Evolutionary conservation across 2,329 filamentous ascomycete genomes (phyloP).

Genomic region (Xylariaceae sp.): DNA sequence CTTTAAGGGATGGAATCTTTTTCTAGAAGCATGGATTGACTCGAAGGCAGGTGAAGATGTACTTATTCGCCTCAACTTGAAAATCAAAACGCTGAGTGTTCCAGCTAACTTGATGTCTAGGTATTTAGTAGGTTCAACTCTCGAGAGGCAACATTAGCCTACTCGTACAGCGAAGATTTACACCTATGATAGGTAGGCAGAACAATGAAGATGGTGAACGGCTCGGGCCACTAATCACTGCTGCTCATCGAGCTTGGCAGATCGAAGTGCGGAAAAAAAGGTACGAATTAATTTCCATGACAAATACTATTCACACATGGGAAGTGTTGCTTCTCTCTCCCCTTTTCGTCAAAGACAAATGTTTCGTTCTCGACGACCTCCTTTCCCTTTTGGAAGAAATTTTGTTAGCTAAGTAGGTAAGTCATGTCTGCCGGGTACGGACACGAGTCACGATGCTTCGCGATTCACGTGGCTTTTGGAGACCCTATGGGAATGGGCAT

Average conservation of each 20-base stretch:
- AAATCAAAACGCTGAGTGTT: constrained; percentile 19
- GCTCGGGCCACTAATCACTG: constrained; percentile 10
- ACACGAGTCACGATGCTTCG: background rate
- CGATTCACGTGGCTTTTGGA: background rate
- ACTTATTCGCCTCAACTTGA: constrained; percentile 24
- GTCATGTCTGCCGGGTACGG: background rate
- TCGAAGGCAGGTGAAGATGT: background rate
- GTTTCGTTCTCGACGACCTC: background rate
- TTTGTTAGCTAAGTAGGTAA: background rate
- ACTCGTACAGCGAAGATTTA: too few species aligned
- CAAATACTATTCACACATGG: background rate
- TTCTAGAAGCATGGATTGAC: background rate
- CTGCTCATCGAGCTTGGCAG: background rate
- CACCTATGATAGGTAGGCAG: background rate
- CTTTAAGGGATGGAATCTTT: background rate
- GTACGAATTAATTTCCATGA: background rate
- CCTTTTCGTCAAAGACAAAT: background rate
- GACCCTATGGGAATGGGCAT: background rate
- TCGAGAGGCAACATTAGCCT: background rate
- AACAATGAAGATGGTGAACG: background rate
- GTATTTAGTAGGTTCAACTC: background rate
- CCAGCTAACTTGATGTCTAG: background rate
- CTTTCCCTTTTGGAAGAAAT: background rate
- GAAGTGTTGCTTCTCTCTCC: background rate
- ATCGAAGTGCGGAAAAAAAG: background rate